These are phyloP conservation scores for Raphidocelis subcapitata DNA, from an alignment of 139 green algal genomes.

Conservation along the genomic window DNA sequence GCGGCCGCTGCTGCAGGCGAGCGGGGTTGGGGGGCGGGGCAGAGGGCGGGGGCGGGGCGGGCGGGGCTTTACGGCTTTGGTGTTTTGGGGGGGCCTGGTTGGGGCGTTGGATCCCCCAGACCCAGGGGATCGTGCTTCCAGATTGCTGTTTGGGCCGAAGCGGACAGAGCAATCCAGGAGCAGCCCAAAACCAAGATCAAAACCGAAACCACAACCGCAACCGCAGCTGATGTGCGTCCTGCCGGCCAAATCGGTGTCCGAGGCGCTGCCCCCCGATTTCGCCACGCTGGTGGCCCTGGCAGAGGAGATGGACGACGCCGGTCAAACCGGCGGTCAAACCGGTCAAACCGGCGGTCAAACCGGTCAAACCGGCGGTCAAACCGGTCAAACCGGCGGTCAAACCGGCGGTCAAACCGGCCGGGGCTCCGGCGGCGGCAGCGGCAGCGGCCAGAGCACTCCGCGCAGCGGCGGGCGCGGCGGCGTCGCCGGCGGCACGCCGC, in stretches of 20 bases:
- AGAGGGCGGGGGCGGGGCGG: too few relatives aligned
- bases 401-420: background rate
- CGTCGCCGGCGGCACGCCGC: too few relatives aligned
- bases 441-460: background rate
- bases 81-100: too few relatives aligned
- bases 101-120: background rate
- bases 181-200: background rate
- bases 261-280: conserved; percentile 47
- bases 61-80: too few relatives aligned
- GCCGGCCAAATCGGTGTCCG: conserved; percentile 47
- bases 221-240: conserved; percentile 62
- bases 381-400: background rate
- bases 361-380: too few relatives aligned
- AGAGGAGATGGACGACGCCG: conserved; percentile 27
- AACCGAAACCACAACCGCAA: background rate
- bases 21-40: too few relatives aligned
- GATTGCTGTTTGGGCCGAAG: background rate
- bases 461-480: background rate
- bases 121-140: background rate
- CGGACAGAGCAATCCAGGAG: background rate
- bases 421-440: background rate
- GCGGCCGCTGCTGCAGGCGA: conserved; percentile 45
- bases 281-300: conserved; percentile 38
- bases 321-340: background rate
- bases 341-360: too few relatives aligned